Base-by-base conservation (phyloP, 2,329 filamentous ascomycete genomes). In the Penicillium brasilianum region DNA sequence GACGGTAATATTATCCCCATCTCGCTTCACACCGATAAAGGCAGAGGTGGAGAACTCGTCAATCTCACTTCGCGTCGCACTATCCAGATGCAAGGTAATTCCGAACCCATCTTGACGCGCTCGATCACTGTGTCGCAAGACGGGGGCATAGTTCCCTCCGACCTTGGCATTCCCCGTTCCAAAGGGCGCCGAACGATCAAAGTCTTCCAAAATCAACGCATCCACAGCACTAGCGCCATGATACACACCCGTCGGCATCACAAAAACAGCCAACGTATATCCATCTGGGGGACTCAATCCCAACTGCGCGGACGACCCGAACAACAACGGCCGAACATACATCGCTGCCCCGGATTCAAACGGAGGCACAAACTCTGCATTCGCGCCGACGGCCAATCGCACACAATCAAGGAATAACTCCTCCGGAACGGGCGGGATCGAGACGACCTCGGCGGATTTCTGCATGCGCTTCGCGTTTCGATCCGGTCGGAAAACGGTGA, bases 31-130 rank as follows among this genome's bases (percentile, higher is more conserved):
- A 3, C 93, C 95, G 66, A 98, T 90, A 77, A 99, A 98, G 0
- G 92, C 94, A 65, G 90, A 93, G 0, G 95, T 98, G 68, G 90
- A 95, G 75, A 98, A 99, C 83, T 99, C 94, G 72, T 99, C 94
- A 64, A 99, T 87, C 76, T 96, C 92, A 61, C 87, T 89, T 69
- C 93, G 86, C 10, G 87, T 91, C 72, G 88, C 88, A 76, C 91
- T 95, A 79, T 98, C 95, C 57, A 98, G 82, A 76, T 98, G 94
- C 71, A 98, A 83, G 1, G 94, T 98, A 72, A 98, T 98, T n/a
- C 92, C 93, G 73, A 86, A 98, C 34, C 94, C 94, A 61, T 92
- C 86, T 18, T 83, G 81, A 60, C 89, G 83, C 0, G 95, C 94
- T 72, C 86, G 89, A 70, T 96, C 93, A 73, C 91, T 96, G 84